Evolutionary conservation across 306 rosid species (phyloP).

Genomic region (Coriaria nepalensis): DNA sequence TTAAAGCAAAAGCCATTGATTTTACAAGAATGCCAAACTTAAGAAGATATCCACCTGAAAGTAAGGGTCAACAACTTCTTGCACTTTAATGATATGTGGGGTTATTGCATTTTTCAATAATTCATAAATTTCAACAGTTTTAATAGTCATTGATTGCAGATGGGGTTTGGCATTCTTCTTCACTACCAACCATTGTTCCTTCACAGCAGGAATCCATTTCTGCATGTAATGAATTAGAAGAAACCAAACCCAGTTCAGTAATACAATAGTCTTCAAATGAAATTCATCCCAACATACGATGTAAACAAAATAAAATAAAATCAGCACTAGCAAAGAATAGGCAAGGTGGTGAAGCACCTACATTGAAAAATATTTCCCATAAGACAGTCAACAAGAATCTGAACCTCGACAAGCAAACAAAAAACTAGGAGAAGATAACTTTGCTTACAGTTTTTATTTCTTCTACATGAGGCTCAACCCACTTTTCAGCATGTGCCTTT

Average conservation of each 20-base stretch:
- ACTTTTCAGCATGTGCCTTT: conserved; percentile 7
- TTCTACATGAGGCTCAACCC: conserved; percentile 11
- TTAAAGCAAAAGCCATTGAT: conserved; percentile 5
- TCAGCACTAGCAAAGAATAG: not conserved
- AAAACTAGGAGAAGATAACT: not conserved
- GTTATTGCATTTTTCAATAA: conserved; percentile 18
- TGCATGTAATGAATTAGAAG: conserved; percentile 11
- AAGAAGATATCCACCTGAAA: conserved; percentile 16
- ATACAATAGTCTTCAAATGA: not conserved
- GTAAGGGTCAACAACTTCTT: conserved; percentile 4
- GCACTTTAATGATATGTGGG: conserved; percentile 13
- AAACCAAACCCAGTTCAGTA: not conserved
- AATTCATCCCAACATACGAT: not conserved
- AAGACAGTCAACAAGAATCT: not conserved
- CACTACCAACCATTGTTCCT: conserved; percentile 16
- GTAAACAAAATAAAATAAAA: not conserved
- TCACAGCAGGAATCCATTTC: conserved; percentile 26
- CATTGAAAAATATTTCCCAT: not conserved
- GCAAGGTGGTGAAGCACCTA: not conserved
- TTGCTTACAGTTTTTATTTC: conserved; percentile 11
- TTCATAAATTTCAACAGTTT: conserved; percentile 17
- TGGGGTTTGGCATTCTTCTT: conserved; percentile 12
- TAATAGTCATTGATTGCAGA: conserved; percentile 12
- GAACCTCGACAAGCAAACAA: not conserved
- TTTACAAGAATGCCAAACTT: not conserved